Percentiles rank a stretch among this genome's conserved stretches.
Conservation (phyloP, 202 grass and related monocot species). For the Elaeis oleifera region DNA sequence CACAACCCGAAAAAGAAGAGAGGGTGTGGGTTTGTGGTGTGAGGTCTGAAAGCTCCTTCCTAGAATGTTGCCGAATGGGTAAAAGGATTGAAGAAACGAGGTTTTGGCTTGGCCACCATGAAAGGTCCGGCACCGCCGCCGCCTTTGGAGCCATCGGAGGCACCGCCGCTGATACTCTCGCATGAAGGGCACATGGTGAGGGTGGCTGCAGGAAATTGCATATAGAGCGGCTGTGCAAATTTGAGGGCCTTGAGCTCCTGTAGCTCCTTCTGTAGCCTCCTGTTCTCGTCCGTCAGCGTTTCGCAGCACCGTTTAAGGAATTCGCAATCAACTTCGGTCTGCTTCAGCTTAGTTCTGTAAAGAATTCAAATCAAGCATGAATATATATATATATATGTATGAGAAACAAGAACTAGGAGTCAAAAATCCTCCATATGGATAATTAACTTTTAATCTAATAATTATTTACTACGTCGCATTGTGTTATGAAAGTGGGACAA, state of each 20-base stretch:
- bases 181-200: slow-evolving; percentile 17
- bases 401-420: too few relatives aligned
- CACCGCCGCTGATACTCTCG: slow-evolving; percentile 4
- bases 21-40: too few relatives aligned
- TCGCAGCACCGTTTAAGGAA: slow-evolving; percentile 43
- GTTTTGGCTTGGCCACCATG: background rate
- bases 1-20: too few relatives aligned
- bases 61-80: slow-evolving; percentile 9
- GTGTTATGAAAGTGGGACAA: too few relatives aligned
- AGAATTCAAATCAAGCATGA: too few relatives aligned
- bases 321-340: slow-evolving; percentile 55
- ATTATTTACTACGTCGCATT: too few relatives aligned
- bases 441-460: too few relatives aligned
- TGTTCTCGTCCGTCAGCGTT: slow-evolving; percentile 45
- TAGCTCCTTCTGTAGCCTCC: slow-evolving; percentile 27
- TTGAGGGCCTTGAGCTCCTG: slow-evolving; percentile 13
- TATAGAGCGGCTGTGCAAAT: slow-evolving; percentile 10
- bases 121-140: background rate
- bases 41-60: too few relatives aligned
- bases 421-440: too few relatives aligned
- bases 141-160: background rate
- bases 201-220: slow-evolving; percentile 14
- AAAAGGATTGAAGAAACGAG: slow-evolving; percentile 18
- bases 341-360: slow-evolving; percentile 52
- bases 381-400: too few relatives aligned